A percentile compares a stretch with the other conserved stretches of the same genome.
Evolutionary conservation across 31 red algal species (phyloP).

Genomic region (Asparagopsis taxiformis): DNA sequence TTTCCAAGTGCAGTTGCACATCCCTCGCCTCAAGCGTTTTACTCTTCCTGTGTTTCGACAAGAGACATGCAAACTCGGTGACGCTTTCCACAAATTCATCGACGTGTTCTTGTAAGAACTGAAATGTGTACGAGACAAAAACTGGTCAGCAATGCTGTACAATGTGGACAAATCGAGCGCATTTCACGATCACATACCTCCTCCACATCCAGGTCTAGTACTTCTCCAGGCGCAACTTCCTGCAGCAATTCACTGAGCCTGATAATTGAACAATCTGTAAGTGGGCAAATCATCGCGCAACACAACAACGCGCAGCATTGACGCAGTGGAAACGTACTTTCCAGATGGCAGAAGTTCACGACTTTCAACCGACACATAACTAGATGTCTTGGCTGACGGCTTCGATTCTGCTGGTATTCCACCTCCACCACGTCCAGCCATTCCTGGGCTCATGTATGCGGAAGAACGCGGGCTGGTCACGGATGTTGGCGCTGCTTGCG

Average conservation of each 20-base stretch:
- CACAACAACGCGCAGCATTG: not conserved
- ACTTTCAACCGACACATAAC: conserved; percentile 34
- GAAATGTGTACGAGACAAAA: no score
- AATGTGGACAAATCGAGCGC: not conserved
- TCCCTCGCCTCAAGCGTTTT: conserved; percentile 76
- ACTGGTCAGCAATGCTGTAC: no score
- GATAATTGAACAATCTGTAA: not conserved
- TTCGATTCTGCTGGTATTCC: no score
- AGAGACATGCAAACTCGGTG: conserved; percentile 69
- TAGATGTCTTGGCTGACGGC: no score
- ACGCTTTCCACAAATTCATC: conserved; percentile 87
- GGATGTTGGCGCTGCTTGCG: no score
- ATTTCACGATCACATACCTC: conserved; percentile 41
- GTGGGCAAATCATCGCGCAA: not conserved
- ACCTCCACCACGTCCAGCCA: no score
- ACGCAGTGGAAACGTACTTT: conserved; percentile 27
- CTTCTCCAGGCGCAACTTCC: conserved; percentile 86
- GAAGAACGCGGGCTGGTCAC: no score
- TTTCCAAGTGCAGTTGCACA: conserved; percentile 73
- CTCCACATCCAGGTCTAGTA: conserved; percentile 74
- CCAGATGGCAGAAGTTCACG: conserved; percentile 43
- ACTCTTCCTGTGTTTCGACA: conserved; percentile 77
- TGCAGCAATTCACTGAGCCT: conserved; percentile 66
- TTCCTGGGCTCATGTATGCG: no score
- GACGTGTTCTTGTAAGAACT: conserved; percentile 89